Conservation (phyloP, 495 filamentous ascomycete genomes). For the Aspergillus funiculosus region DNA sequence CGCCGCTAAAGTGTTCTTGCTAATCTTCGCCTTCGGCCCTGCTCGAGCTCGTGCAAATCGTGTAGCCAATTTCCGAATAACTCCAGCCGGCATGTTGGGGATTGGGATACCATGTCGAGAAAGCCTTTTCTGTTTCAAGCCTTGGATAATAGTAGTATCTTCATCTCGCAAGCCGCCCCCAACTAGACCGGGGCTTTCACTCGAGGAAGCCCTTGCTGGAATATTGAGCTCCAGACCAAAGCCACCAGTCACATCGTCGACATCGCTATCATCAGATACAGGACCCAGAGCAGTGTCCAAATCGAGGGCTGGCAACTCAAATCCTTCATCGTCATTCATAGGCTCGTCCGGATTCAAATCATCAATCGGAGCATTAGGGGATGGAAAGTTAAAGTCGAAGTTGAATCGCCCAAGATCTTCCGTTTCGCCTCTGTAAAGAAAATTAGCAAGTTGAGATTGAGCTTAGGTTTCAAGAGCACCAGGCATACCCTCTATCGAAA, state of each 20-base stretch:
- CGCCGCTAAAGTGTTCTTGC: conserved; percentile 62
- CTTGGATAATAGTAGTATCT: conserved; percentile 13
- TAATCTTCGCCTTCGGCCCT: conserved; percentile 57
- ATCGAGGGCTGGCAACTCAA: conserved; percentile 32
- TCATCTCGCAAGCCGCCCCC: conserved; percentile 42
- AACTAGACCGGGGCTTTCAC: conserved; percentile 35
- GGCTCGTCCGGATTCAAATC: conserved; percentile 27
- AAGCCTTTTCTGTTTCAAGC: conserved; percentile 48
- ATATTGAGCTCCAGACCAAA: conserved; percentile 30
- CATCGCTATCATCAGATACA: conserved; percentile 22
- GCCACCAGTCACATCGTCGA: conserved; percentile 21
- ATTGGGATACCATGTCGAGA: conserved; percentile 70
- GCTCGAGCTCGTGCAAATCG: conserved; percentile 59
- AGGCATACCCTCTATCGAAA: conserved; percentile 42
- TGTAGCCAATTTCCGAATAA: conserved; percentile 71
- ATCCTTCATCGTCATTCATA: conserved; percentile 36
- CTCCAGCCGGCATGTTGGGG: conserved; percentile 61
- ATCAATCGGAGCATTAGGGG: conserved; percentile 25
- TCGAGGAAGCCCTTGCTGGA: conserved; percentile 27
- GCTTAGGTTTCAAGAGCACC: conserved; percentile 12
- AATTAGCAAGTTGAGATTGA: conserved; percentile 33
- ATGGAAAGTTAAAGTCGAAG: conserved; percentile 42
- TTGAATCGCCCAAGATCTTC: conserved; percentile 43
- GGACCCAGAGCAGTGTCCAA: conserved; percentile 25
- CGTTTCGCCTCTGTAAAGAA: conserved; percentile 38